Evolutionary conservation across 116 monocot species (phyloP), one percentile per base, ranked within the genome.

Genomic region (Cymodocea nodosa): DNA sequence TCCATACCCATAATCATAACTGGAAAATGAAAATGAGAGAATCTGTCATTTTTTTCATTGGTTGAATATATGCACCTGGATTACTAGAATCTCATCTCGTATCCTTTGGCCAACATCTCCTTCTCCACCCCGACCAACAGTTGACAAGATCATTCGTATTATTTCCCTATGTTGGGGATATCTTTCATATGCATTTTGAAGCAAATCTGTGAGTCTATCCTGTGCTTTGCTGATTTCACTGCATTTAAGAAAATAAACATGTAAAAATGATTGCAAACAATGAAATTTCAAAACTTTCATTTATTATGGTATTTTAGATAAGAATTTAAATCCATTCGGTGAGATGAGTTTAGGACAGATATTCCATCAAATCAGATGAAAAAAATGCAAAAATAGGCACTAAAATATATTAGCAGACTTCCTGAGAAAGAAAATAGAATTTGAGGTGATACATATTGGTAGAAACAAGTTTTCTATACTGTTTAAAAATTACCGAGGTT

Each of bases 201-300:
- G 87, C 66, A 82, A 65, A 73, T 77, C 76, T 35, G 88, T 91
- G 71, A 97, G 77, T 73, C 88, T 88, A 50, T 91, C 91, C 64
- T 97, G 97, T 49, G 97, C 82, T 83, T 80, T 85, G 73, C 97
- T 97, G 58, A 97, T 97, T 70, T 97, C 97, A 74, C 92, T 97
- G 80, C 68, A 82, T 44, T 66, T 10, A 39, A 50, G 56, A 55
- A 52, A 50, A 52, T 8, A 70, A 6, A 53, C 19, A 13, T 0
- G 9, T 37, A 60, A 17, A 60, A 44, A 44, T 44, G 2, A 18
- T n/a, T n/a, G 11, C 9, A 40, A 36, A 37, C 6, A 62, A n/a
- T 2, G 62, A 11, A 23, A 25, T 57, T 23, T 57, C 57, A 3
- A 44, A 8, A 44, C 4, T 4, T 44, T 44, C 1, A 7, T 44